Evolutionary conservation across 257 asterid species (phyloP), one percentile per base, ranked within the genome.

Genomic region (Leonotis leonurus): DNA sequence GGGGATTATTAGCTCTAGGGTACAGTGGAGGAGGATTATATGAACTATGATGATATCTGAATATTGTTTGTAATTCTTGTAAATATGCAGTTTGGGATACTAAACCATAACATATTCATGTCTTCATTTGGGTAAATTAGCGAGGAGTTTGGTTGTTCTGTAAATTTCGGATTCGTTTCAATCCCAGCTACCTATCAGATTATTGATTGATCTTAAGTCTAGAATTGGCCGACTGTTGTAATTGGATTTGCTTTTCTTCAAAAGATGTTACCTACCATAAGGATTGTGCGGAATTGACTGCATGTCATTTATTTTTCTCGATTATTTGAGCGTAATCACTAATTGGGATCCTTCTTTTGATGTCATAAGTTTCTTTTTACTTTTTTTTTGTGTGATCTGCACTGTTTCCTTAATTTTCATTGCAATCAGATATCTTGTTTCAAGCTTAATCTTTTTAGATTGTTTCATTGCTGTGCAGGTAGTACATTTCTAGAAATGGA

Each of bases 401-500:
- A 17, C 41, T 36, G 48, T 14, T 49, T 44, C 26, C 65, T 29
- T 22, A 13, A 16, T 52, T 49, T 26, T 16, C 25, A 7, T 52
- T 57, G 26, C 33, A 17, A 14, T 51, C 22, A 16, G 13, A 56
- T 59, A 11, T 33, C 17, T 10, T n/a, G 6, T 51, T 21, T 49
- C 60, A 36, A 13, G 3, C 18, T 52, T 20, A 13, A 56, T 21
- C 27, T 25, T 29, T 39, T 62, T 33, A 20, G 46, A 29, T 39
- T 32, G 37, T 24, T 48, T 44, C 27, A 21, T 51, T 69, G 55
- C 52, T 71, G 52, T 75, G 76, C 87, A 84, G 92, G 62, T 70
- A 73, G 67, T 64, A 51, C 67, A 45, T 65, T 67, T 65, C 54
- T 37, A 75, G 73, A 73, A n/a, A 88, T 90, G 98, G 94, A 88